Base-by-base conservation (phyloP, 1,284 basidiomycete genomes). In the Fomitopsis palustris region DNA sequence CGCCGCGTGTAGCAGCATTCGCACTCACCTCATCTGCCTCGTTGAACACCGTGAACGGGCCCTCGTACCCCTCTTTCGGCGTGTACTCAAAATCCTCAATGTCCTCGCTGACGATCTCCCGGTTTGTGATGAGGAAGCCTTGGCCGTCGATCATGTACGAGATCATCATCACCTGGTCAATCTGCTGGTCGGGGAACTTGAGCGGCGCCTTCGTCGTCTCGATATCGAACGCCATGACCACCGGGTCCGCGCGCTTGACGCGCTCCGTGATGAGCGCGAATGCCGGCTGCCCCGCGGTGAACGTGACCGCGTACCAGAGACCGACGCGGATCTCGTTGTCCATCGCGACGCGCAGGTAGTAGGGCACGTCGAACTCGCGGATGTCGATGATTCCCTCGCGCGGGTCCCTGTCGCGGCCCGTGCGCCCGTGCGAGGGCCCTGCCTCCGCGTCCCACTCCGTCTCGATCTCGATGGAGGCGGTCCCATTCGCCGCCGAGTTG, bases 161-260 rank as follows among this genome's bases (percentile, higher is more conserved):
- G 65, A 99, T 99, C 97, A 99, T 99, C 96, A 99, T 99, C 68
- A 99, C 94, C 72, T 97, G 95, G 78, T 99, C 97, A 21, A 92
- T 89, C 12, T 90, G 87, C 66, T 95, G 92, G 77, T 99, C 97
- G 0, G 97, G 97, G 72, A 99, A 99, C 75, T 99, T 99, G 71
- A 99, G 87, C 14, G 97, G 97, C 52, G 95, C 92, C 76, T 99
- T 99, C 1, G 96, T 96, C 29, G 95, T 97, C 77, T 99, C 97
- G 70, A 99, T 99, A 86, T 99, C 97, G 75, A 86, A 99, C 0
- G 97, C 97, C 92, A 99, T 93, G 59, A 99, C 95, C 53, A 99
- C 95, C 0, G 97, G 97, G 70, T 99, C 97, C 35, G 97, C 95
- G 85, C 97, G 96, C 74, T 98, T 96, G 63, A 99, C 96, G 62